Evolutionary conservation across 768 basidiomycete species (phyloP), one percentile per base, ranked within the genome.

Genomic region (Leccinum imitatum): DNA sequence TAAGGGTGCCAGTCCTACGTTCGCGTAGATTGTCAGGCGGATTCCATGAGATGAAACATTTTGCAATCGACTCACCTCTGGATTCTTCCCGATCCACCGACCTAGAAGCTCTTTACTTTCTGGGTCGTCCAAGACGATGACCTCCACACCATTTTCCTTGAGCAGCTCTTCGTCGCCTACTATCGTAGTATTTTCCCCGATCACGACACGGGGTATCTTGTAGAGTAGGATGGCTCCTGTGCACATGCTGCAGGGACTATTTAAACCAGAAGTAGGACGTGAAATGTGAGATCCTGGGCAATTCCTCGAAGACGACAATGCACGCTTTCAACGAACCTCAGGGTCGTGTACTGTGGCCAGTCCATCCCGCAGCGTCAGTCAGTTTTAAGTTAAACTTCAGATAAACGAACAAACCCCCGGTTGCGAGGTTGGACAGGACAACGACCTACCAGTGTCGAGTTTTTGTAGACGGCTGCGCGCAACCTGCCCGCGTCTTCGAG

Each of bases 231-330:
- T 82, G 1, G 86, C 81, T 5, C 86, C 87, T 1, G 81, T 78
- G 65, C 87, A 87, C 87, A 87, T 87, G 54, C 74, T 79, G 64
- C 87, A 88, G 2, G 87, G 87, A 47, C 83, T 51, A n/a, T 51
- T 21, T 11, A 13, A 46, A 21, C n/a, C 44, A 46, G 19, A 46
- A n/a, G 4, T n/a, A n/a, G 17, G 17, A 27, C 1, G 13, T 46
- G 11, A 46, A 21, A 13, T 46, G 33, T 21, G 0, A 3, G 19
- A 6, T 44, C 41, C n/a, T 1, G 17, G 1, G n/a, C n/a, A 44
- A 41, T 46, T 19, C 19, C 44, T 46, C n/a, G n/a, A 19, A 46
- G 44, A 46, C 19, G 6, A 46, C 6, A 44, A 44, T 46, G 11
- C 9, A 19, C 4, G 9, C 44, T 46, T 19, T 19, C 11, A 21